phyloP scores from a whole-genome alignment of 2,329 filamentous ascomycete genomes.

The Colletotrichum orchidophilum region DNA sequence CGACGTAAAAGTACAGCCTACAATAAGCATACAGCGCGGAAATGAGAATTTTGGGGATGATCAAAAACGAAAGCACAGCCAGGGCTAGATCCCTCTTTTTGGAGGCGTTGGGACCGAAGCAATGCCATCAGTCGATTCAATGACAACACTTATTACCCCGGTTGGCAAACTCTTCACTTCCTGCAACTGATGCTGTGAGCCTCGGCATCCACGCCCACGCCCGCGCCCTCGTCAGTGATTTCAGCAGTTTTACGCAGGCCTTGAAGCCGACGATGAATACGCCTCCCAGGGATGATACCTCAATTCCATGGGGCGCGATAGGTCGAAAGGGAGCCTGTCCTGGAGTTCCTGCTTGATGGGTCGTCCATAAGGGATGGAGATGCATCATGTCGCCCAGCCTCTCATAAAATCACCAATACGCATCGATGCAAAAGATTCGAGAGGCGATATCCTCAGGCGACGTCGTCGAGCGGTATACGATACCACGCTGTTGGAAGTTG shows the following conservation, averaged over 20 bases:
- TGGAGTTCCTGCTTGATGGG: conserved; percentile 34
- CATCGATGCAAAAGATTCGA: conserved; percentile 32
- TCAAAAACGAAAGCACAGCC: not conserved
- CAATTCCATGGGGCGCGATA: conserved; percentile 28
- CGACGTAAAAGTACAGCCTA: conserved; percentile 1
- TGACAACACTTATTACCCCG: not conserved
- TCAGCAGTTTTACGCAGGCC: too few species aligned
- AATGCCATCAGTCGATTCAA: too few species aligned
- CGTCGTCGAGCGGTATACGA: conserved; percentile 45
- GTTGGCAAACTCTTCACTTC: not conserved
- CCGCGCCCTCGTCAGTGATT: too few species aligned
- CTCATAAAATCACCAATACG: conserved; percentile 38
- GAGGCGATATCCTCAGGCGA: conserved; percentile 39
- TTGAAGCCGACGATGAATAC: conserved; percentile 32
- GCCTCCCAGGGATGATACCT: conserved; percentile 7
- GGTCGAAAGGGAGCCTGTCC: conserved; percentile 39
- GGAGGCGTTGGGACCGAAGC: not conserved
- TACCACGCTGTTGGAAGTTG: conserved; percentile 37
- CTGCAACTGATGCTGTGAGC: not conserved
- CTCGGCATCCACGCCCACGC: not conserved
- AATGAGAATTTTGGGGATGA: not conserved
- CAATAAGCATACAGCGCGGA: not conserved
- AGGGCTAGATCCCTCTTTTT: not conserved
- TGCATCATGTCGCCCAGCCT: conserved; percentile 32
- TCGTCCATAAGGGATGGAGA: conserved; percentile 33